Percentiles rank a stretch among this genome's conserved stretches.
These are phyloP conservation scores for Neonectria neomacrospora DNA, from an alignment of 2,329 filamentous ascomycete genomes.

Conservation along the genomic window DNA sequence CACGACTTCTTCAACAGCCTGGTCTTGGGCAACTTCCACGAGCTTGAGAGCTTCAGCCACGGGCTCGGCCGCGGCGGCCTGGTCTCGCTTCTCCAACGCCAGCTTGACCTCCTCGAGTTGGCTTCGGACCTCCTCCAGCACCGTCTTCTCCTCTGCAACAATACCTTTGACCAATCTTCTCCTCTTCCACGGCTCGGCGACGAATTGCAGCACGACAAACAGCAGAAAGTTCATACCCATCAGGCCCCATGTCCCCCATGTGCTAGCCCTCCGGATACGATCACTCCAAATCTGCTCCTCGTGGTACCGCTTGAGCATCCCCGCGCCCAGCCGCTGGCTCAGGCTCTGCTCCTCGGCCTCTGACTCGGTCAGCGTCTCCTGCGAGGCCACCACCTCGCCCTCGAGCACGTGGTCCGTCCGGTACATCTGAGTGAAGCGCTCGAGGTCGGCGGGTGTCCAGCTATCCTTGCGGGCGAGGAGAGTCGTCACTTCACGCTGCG, in stretches of 20 bases:
- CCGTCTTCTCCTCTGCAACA: conserved; percentile 77
- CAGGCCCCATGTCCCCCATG: conserved; percentile 97
- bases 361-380: conserved; percentile 76
- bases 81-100: conserved; percentile 43
- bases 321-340: conserved; percentile 78
- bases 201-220: conserved; percentile 85
- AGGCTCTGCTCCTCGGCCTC: conserved; percentile 85
- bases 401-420: conserved; percentile 94
- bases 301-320: conserved; percentile 92
- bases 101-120: conserved; percentile 53
- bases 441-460: conserved; percentile 87
- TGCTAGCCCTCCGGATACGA: conserved; percentile 94
- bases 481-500: conserved; percentile 95
- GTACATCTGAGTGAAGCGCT: conserved; percentile 94
- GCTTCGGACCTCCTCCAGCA: conserved; percentile 60
- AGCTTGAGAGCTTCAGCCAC: conserved; percentile 27
- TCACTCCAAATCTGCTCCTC: conserved; percentile 99
- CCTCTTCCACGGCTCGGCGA: conserved; percentile 93
- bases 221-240: conserved; percentile 97
- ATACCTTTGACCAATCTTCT: conserved; percentile 83
- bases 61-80: conserved; percentile 30
- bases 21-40: conserved; percentile 15
- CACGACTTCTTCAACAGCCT: conserved; percentile 14
- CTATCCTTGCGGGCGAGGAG: conserved; percentile 93
- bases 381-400: conserved; percentile 78